Evolutionary conservation across 2,329 filamentous ascomycete genomes (phyloP).

Genomic region (Neocatenulostroma microsporum): DNA sequence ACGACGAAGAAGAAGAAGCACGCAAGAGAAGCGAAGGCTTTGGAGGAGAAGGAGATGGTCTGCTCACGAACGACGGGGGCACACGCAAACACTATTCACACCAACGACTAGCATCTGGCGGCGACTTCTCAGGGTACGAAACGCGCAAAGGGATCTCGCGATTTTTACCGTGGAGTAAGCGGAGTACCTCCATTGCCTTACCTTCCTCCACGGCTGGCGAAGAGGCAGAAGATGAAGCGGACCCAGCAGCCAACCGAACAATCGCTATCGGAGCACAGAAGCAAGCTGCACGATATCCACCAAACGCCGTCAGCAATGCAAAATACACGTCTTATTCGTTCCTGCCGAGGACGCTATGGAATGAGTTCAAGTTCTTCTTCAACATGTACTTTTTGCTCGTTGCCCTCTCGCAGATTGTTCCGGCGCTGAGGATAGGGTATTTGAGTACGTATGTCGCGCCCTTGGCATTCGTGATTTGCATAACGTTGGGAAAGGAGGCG

Average conservation of each 20-base stretch:
- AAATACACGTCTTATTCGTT: conserved; percentile 97
- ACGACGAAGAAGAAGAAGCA: conserved; percentile 34
- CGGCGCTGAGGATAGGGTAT: conserved; percentile 83
- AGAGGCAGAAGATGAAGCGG: conserved; percentile 41
- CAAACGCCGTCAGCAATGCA: conserved; percentile 89
- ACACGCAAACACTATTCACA: neutral
- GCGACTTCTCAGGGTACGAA: too few relatives aligned
- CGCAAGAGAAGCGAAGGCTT: neutral
- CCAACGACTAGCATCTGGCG: too few relatives aligned
- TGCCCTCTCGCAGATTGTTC: conserved; percentile 86
- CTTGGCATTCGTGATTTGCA: conserved; percentile 79
- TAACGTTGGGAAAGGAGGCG: conserved; percentile 93
- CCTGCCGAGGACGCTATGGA: conserved; percentile 87
- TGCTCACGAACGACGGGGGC: conserved; percentile 41
- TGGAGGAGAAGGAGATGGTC: conserved; percentile 14
- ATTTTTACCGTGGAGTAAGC: too few relatives aligned
- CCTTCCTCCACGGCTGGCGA: conserved; percentile 18
- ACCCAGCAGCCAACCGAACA: conserved; percentile 62
- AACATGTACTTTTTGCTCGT: conserved; percentile 98
- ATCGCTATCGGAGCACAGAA: conserved; percentile 62
- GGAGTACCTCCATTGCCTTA: conserved; percentile 25
- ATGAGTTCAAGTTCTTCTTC: conserved; percentile 99
- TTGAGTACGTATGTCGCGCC: conserved; percentile 91
- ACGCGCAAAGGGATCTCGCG: too few relatives aligned
- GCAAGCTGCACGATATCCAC: conserved; percentile 70